Evolutionary conservation across 148 eudicot genomes (phyloP).

Genomic region (Rhododendron henanense): DNA sequence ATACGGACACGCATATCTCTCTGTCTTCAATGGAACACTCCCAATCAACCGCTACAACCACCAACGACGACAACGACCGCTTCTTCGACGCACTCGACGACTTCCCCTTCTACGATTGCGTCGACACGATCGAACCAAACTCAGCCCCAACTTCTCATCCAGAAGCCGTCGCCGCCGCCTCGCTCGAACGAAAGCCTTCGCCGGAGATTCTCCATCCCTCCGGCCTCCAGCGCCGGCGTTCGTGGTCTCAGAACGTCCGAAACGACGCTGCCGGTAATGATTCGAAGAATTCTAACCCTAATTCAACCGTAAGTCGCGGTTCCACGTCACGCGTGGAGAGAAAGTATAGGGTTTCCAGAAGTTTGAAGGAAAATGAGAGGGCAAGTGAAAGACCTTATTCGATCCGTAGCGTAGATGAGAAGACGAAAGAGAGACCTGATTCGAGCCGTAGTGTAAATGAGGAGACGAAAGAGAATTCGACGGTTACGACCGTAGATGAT

Average conservation of each 20-base stretch:
- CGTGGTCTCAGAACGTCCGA: slow-evolving; percentile 8
- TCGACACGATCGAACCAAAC: slow-evolving; percentile 6
- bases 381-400: slow-evolving; percentile 9
- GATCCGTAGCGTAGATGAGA: background rate
- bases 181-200: background rate
- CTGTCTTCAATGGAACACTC: slow-evolving; percentile 24
- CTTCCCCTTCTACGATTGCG: slow-evolving; percentile 54
- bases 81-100: slow-evolving; percentile 51
- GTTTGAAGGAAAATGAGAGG: slow-evolving; percentile 5
- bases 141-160: slow-evolving; percentile 14
- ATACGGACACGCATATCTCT: background rate
- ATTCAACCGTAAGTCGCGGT: slow-evolving; percentile 3
- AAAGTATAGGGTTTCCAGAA: slow-evolving; percentile 12
- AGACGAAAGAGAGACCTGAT: background rate
- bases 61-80: slow-evolving; percentile 20
- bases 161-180: background rate
- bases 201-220: slow-evolving; percentile 13
- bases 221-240: slow-evolving; percentile 40
- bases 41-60: background rate
- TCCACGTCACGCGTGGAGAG: slow-evolving; percentile 1
- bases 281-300: background rate
- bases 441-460: background rate
- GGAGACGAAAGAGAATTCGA: slow-evolving; percentile 21
- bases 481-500: slow-evolving; percentile 5
- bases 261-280: background rate